Evolutionary conservation across 176 grass and related monocot genomes (phyloP).

Genomic region (Musa schizocarpa): DNA sequence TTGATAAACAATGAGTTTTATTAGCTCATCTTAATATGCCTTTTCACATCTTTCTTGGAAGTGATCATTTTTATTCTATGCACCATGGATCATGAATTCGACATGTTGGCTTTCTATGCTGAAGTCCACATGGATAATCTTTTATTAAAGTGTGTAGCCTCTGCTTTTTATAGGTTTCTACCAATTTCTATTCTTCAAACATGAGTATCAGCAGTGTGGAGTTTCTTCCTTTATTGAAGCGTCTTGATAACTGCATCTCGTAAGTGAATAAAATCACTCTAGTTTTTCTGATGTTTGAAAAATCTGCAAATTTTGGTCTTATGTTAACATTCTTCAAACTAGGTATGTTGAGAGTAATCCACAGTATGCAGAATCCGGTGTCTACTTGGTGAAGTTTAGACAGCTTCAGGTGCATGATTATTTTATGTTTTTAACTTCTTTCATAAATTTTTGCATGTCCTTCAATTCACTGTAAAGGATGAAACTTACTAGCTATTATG

Average conservation of each 20-base stretch:
- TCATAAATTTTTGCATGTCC: background rate
- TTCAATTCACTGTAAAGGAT: background rate
- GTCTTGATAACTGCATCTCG: constrained; percentile 96
- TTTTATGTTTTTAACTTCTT: too few species aligned
- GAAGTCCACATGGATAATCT: background rate
- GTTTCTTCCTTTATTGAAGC: constrained; percentile 88
- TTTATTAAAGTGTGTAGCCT: constrained; percentile 1
- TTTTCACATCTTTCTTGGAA: background rate
- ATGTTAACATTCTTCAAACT: constrained; percentile 21
- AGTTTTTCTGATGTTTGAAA: background rate
- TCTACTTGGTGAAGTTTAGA: constrained; percentile 96
- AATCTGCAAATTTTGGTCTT: constrained; percentile 4
- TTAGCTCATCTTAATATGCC: background rate
- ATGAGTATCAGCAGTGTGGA: constrained; percentile 77
- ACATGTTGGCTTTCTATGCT: background rate
- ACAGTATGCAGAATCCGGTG: constrained; percentile 94
- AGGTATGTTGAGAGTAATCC: constrained; percentile 94
- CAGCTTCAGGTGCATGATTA: constrained; percentile 62
- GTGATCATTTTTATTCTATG: background rate
- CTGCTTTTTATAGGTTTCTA: constrained; percentile 54
- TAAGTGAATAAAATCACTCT: constrained; percentile 27
- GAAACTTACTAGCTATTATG: background rate
- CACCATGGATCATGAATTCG: background rate
- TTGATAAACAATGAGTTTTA: background rate
- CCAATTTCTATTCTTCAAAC: constrained; percentile 80